A percentile compares a stretch with the other conserved stretches of the same genome.
Evolutionary conservation across 1,284 basidiomycete species (phyloP).

Genomic region (Cryptococcus depauperatus): DNA sequence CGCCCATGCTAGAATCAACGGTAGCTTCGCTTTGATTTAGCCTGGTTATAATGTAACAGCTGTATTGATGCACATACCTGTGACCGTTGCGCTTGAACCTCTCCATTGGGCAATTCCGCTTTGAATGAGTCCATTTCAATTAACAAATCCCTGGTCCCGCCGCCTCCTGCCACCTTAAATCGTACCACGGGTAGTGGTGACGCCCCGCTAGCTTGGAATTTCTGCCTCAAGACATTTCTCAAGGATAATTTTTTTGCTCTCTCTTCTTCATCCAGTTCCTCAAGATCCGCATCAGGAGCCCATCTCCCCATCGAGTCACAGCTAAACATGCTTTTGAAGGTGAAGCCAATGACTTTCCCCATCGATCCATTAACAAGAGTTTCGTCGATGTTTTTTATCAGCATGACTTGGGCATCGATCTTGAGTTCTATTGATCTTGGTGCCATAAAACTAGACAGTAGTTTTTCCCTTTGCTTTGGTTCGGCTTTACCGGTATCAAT

Average conservation of each 20-base stretch:
- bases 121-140: conserved; percentile 74
- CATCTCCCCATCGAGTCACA: conserved; percentile 27
- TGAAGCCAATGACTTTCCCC: conserved; percentile 65
- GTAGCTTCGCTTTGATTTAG: conserved; percentile 51
- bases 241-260: conserved; percentile 42
- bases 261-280: conserved; percentile 22
- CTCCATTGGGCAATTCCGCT: conserved; percentile 71
- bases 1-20: conserved; percentile 81
- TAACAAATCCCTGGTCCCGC: conserved; percentile 52
- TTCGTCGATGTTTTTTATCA: conserved; percentile 71
- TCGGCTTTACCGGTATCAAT: conserved; percentile 56
- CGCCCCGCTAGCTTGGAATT: conserved; percentile 26
- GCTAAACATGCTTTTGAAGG: conserved; percentile 25
- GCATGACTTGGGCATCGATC: conserved; percentile 55
- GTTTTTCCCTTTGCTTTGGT: conserved; percentile 52
- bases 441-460: conserved; percentile 68
- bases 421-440: conserved; percentile 55
- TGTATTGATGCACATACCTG: conserved; percentile 50
- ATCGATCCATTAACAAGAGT: conserved; percentile 76
- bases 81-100: conserved; percentile 62
- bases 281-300: conserved; percentile 17
- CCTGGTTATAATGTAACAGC: conserved; percentile 15
- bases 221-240: conserved; percentile 31
- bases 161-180: conserved; percentile 58
- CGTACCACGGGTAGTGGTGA: conserved; percentile 63